Base-by-base conservation (phyloP, 202 grass and related monocot genomes). In the Thinopyrum obtusiflorum region DNA sequence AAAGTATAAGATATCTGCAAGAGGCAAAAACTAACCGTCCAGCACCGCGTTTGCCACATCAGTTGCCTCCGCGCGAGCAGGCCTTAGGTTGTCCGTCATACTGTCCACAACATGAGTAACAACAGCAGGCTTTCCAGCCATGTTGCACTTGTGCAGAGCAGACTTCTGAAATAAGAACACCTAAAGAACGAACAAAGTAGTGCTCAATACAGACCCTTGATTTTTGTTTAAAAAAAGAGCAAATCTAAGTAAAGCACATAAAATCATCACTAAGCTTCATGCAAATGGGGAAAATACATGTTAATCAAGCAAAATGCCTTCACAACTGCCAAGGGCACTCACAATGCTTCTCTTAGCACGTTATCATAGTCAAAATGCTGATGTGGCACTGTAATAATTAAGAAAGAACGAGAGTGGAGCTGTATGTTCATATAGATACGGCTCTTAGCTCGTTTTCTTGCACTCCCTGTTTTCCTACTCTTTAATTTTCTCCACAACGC, bases 61-160 rank as follows among this genome's bases (percentile, higher is more conserved):
- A 18, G 92, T 99, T 81, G 97, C 97, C 77, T 99, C 97, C 0
- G 97, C 97, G 60, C 97, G 91, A 74, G 97, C 96, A 65, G 97
- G 93, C 83, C 97, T 91, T 62, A 98, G 88, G 83, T 98, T 98
- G 80, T 98, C 96, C 70, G 96, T 98, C 96, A 98, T 98, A 86
- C 96, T 95, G 85, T 98, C 96, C 76, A 95, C 96, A 4, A 94
- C 96, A 89, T 91, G 96, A 79, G 96, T 98, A 63, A 98, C 80
- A 68, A 98, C 88, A 86, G 93, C 96, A 32, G 96, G 93, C 68
- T 95, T 98, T 89, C 93, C 97, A 88, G 93, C 91, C 87, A 98
- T 88, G 73, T 98, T 98, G 79, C 97, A 98, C 87, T 98, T 98
- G 83, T 95, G 91, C 36, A 98, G 83, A 18, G 97, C 93, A 79